Evolutionary conservation across 2,329 filamentous ascomycete genomes (phyloP).

Genomic region (Talaromyces marneffei): DNA sequence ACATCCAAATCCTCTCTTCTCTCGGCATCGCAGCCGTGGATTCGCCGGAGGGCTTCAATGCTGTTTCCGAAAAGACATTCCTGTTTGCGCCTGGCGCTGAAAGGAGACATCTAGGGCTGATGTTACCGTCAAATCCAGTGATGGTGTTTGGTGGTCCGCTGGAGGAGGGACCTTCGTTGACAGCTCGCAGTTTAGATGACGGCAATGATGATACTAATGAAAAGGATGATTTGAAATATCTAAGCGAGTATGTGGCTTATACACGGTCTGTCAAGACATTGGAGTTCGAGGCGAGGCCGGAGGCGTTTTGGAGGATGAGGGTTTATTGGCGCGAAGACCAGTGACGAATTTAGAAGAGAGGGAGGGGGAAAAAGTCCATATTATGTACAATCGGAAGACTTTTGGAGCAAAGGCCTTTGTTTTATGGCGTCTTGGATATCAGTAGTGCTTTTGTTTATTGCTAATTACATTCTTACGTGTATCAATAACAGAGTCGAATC

Average conservation of each 20-base stretch:
- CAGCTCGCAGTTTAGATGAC: not conserved
- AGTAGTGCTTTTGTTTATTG: not conserved
- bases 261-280: constrained; percentile 1
- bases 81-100: constrained; percentile 58
- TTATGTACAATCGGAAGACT: not conserved
- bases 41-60: constrained; percentile 49
- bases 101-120: constrained; percentile 47
- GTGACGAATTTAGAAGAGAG: not conserved
- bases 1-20: constrained; percentile 32
- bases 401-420: not conserved
- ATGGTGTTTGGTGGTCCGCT: constrained; percentile 53
- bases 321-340: constrained; percentile 8
- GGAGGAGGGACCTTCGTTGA: constrained; percentile 19
- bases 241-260: not conserved
- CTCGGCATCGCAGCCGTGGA: constrained; percentile 34
- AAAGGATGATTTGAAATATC: not conserved
- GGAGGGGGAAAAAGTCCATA: not conserved
- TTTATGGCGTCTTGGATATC: not conserved
- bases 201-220: not conserved
- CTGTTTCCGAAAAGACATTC: constrained; percentile 47
- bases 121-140: constrained; percentile 46
- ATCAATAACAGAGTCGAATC: not conserved
- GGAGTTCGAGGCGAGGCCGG: constrained; percentile 8
- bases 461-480: not conserved
- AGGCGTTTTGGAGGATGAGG: constrained; percentile 14